Evolutionary conservation across 441 rosid species (phyloP), one percentile per base, ranked within the genome.

Genomic region (Adansonia grandidieri): DNA sequence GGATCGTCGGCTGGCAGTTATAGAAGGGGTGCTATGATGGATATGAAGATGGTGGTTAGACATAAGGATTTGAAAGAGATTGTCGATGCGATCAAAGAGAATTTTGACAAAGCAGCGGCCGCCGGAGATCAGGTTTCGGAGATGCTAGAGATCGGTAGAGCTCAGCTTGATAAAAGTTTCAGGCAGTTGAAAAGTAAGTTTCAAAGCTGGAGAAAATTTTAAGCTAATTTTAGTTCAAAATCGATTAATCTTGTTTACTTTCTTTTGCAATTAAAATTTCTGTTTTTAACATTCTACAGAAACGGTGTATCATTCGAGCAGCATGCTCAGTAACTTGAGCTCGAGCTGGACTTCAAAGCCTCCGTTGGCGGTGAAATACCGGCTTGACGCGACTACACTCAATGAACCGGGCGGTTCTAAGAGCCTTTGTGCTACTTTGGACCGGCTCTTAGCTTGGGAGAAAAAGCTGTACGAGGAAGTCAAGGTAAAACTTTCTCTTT

Each of bases 331-430:
- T 84, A 93, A 68, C 82, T 73, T 95, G 85, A 93, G 98, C 91
- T 92, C 99, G 13, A 93, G 87, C 78, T 95, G 99, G 98, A 91
- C 95, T 4, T 92, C 95, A 5, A 95, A 93, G 81, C 98, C 98
- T 20, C 98, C 99, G 0, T 79, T 95, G 86, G 96, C 92, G 32
- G 98, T 95, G 13, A 95, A 91, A 79, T 95, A 95, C 84, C 84
- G 86, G 84, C 86, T 95, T 5, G 96, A 95, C 74, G 78, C 96
- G 3, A 79, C 86, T 40, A 77, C 91, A 1, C 82, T 95, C 11
- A 87, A 80, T 63, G 90, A 86, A 82, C 82, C 89, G 6, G 92
- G 90, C 9, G 90, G 91, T 50, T 84, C 86, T 0, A 92, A 82
- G 85, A 92, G 99, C 73, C 96, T 95, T 54, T 90, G 90, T 81